Evolutionary conservation across 805 yeast genomes (phyloP), one percentile per base, ranked within the genome.

Genomic region (Blastobotrys parvus): DNA sequence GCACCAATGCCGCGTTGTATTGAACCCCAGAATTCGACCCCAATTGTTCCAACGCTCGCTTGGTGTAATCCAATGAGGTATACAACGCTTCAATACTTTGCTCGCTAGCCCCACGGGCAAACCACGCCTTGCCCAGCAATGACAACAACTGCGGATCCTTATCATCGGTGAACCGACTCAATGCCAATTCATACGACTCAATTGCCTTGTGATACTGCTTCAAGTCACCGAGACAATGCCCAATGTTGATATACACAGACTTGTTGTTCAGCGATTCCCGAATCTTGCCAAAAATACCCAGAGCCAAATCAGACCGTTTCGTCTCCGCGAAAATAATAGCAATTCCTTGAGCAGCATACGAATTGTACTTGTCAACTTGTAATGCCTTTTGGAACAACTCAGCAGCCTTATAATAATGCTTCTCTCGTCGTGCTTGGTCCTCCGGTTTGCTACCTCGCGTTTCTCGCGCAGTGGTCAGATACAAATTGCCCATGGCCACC

Each of bases 331-430:
- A 83, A 3, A 88, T 78, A 44, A 92, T 87, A 1, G 97, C 97
- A 48, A 92, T 72, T 43, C 99, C 99, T 63, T 92, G 98, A 1
- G 98, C 97, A 3, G 98, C 99, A 66, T 81, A 92, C 1, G 89
- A 90, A 59, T 90, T 86, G 52, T 74, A 70, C 2, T 89, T 77
- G 64, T 92, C 97, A 22, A 88, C 64, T 40, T 83, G 80, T 42
- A 92, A 67, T 1, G 87, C 96, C 64, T 92, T 92, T 56, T 87
- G 84, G 61, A 78, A 90, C 46, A 92, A 69, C 63, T 90, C 97
- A 11, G 89, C 82, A n/a, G 96, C 96, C 62, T 95, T 78, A 36
- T 81, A 69, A 59, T 82, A 90, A 43, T 87, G 82, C 50, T 81
- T 83, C 51, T 78, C 77, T 48, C 74, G 73, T 60, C 78, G 83